Conservation (phyloP, 768 basidiomycete genomes). For the Calocybe cyanea region DNA sequence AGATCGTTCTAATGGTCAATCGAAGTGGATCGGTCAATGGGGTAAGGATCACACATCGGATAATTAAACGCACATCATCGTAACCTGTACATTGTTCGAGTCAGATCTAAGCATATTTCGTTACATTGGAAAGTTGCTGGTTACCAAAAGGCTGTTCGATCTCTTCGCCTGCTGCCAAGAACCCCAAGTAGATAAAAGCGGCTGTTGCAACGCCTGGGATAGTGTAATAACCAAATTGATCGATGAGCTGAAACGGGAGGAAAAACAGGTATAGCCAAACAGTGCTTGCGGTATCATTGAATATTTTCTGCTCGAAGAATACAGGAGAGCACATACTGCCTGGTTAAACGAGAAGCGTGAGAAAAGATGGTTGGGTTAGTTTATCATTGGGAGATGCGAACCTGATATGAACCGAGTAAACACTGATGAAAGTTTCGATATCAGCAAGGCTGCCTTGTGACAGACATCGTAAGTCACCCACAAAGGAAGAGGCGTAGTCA, state of each 20-base stretch:
- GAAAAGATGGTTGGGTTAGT: background rate
- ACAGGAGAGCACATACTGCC: constrained; percentile 25
- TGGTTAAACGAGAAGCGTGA: constrained; percentile 13
- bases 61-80: constrained; percentile 42
- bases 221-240: constrained; percentile 58
- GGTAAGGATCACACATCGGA: background rate
- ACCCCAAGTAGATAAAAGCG: constrained; percentile 66
- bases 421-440: constrained; percentile 29
- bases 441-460: background rate
- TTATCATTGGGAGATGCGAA: constrained; percentile 13
- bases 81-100: constrained; percentile 38
- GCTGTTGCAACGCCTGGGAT: constrained; percentile 65
- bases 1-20: constrained; percentile 49
- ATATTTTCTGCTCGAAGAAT: background rate
- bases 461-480: constrained; percentile 27
- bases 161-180: constrained; percentile 68
- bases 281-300: constrained; percentile 31
- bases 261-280: constrained; percentile 76
- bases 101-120: background rate
- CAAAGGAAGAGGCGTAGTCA: constrained; percentile 67
- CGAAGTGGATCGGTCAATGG: background rate
- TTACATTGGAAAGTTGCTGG: background rate
- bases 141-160: constrained; percentile 66
- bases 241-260: constrained; percentile 71
- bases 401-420: constrained; percentile 64